Conservation (phyloP, 2,329 filamentous ascomycete species). For the Verticillium albo-atrum region DNA sequence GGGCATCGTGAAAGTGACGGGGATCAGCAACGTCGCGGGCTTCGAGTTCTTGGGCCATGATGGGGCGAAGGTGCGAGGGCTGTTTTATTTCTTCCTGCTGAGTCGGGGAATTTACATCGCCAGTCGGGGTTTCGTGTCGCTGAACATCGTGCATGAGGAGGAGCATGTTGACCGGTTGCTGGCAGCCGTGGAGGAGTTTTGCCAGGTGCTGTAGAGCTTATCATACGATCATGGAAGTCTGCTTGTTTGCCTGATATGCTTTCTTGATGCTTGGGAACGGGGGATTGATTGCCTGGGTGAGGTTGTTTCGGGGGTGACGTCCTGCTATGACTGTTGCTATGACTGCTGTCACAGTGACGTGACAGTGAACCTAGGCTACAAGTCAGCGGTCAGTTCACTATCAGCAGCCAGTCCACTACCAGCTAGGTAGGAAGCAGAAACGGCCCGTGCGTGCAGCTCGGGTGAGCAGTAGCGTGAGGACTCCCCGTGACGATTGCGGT, state of each 20-base stretch:
- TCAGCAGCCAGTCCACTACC: too few relatives aligned
- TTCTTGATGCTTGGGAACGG: too few relatives aligned
- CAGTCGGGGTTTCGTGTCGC: slow-evolving; percentile 8
- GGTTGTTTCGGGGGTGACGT: too few relatives aligned
- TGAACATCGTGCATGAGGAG: slow-evolving; percentile 9
- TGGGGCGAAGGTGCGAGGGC: background rate
- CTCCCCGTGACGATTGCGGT: too few relatives aligned
- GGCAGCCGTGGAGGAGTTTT: slow-evolving; percentile 1
- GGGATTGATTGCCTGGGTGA: too few relatives aligned
- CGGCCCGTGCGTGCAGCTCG: too few relatives aligned
- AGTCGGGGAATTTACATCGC: slow-evolving; percentile 6
- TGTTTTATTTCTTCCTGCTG: slow-evolving; percentile 11
- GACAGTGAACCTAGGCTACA: too few relatives aligned
- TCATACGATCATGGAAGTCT: background rate
- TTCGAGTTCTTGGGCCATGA: slow-evolving; percentile 6
- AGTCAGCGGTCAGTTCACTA: too few relatives aligned
- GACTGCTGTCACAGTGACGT: too few relatives aligned
- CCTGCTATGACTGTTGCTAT: too few relatives aligned
- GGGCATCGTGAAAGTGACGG: slow-evolving; percentile 4
- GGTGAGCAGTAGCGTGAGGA: too few relatives aligned
- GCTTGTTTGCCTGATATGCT: background rate
- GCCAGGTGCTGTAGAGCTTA: background rate
- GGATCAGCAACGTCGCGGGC: slow-evolving; percentile 8
- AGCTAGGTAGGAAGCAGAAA: too few relatives aligned
- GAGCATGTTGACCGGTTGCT: slow-evolving; percentile 4